Evolutionary conservation across 208 protist species (phyloP).

Genomic region (Crithidia mellificae): DNA sequence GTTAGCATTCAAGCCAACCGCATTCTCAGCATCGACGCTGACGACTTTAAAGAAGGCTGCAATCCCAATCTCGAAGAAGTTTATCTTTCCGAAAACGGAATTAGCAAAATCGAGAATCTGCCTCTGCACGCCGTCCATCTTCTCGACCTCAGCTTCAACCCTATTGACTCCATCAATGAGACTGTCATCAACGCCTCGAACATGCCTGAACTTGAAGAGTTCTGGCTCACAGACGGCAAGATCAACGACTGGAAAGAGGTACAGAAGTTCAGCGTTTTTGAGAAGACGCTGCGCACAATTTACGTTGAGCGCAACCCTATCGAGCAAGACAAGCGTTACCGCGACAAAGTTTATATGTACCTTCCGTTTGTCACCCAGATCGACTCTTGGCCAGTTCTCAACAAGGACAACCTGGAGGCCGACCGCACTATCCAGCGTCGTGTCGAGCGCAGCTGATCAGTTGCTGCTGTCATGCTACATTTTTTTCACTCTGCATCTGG

Average conservation of each 20-base stretch:
- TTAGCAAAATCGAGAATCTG: slow-evolving; percentile 66
- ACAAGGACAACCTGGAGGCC: slow-evolving; percentile 80
- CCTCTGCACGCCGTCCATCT: slow-evolving; percentile 55
- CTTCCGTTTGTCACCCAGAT: slow-evolving; percentile 87
- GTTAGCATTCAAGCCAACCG: slow-evolving; percentile 91
- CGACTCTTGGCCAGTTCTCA: slow-evolving; percentile 88
- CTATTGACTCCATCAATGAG: slow-evolving; percentile 70
- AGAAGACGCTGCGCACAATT: slow-evolving; percentile 72
- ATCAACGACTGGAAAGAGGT: slow-evolving; percentile 84
- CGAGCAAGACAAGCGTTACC: slow-evolving; percentile 87
- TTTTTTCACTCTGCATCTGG: neutral
- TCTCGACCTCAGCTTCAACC: slow-evolving; percentile 88
- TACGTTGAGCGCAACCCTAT: slow-evolving; percentile 92
- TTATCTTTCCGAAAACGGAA: slow-evolving; percentile 87
- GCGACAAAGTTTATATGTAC: slow-evolving; percentile 84
- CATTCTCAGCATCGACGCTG: slow-evolving; percentile 60
- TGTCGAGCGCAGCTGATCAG: slow-evolving; percentile 1
- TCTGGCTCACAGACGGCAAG: slow-evolving; percentile 90
- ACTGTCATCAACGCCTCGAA: slow-evolving; percentile 60
- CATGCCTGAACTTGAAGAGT: slow-evolving; percentile 82
- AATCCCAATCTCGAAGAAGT: slow-evolving; percentile 72
- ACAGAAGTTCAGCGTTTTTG: slow-evolving; percentile 64
- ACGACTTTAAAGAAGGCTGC: slow-evolving; percentile 58
- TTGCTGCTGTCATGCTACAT: too few relatives aligned
- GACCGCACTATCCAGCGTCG: slow-evolving; percentile 71